phyloP scores from a whole-genome alignment of 257 asterid genomes.

The Linderniella brevidens region DNA sequence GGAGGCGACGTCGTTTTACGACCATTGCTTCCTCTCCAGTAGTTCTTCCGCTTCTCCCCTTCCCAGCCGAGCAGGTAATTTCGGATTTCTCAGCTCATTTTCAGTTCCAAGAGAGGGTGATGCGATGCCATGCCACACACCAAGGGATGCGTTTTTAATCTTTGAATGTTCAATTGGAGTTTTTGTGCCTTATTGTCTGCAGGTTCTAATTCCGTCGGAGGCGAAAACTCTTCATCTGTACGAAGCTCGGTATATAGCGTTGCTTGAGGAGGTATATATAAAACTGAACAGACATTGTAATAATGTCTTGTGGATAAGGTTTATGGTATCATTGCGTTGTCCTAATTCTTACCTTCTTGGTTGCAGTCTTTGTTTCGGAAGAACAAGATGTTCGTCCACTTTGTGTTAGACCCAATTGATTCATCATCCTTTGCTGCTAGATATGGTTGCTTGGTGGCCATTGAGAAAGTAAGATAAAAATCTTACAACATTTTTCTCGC shows the following conservation, averaged over 20 bases:
- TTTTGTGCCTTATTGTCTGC: slow-evolving; percentile 2
- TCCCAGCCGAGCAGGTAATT: slow-evolving; percentile 30
- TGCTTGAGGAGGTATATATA: slow-evolving; percentile 58
- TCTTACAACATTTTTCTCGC: slow-evolving; percentile 6
- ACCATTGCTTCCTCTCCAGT: slow-evolving; percentile 12
- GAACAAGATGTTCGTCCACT: slow-evolving; percentile 57
- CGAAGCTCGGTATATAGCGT: slow-evolving; percentile 73
- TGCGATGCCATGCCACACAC: no score
- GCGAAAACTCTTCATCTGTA: slow-evolving; percentile 53
- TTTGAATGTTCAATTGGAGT: slow-evolving; percentile 3
- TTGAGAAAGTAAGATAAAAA: slow-evolving; percentile 71
- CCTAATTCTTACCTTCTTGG: background rate
- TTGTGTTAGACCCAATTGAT: slow-evolving; percentile 60
- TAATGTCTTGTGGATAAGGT: background rate
- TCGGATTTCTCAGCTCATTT: background rate
- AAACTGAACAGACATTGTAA: background rate
- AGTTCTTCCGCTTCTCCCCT: slow-evolving; percentile 32
- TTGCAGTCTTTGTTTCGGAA: slow-evolving; percentile 42
- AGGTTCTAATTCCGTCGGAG: slow-evolving; percentile 77
- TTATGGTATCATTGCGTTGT: background rate
- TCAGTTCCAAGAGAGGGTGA: no score
- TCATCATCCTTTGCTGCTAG: slow-evolving; percentile 60
- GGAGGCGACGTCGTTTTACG: slow-evolving; percentile 14
- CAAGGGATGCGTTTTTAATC: no score
- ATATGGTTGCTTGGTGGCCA: slow-evolving; percentile 54